phyloP scores from a whole-genome alignment of 805 yeast genomes.

The Grigorovia yakushimaensis region DNA sequence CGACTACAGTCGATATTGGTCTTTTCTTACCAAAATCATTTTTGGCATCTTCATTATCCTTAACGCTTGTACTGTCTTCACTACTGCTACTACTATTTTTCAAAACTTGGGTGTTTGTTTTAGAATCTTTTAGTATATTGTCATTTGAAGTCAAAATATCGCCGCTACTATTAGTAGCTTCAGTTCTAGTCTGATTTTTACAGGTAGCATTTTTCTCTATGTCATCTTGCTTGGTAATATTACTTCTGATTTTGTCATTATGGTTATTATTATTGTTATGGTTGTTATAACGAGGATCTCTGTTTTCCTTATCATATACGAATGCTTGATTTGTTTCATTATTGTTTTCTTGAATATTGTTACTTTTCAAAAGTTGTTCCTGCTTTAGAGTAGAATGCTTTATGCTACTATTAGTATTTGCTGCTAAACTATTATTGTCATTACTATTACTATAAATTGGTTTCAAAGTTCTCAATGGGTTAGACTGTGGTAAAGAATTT shows the following conservation, averaged over 20 bases:
- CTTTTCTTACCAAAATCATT: conserved; percentile 25
- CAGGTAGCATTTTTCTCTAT: background rate
- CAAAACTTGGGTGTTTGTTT: background rate
- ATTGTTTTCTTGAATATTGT: conserved; percentile 1
- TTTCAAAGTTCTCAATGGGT: conserved; percentile 13
- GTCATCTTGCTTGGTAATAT: conserved; percentile 2
- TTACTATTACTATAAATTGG: conserved; percentile 10
- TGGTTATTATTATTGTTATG: background rate
- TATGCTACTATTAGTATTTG: background rate
- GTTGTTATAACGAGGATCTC: conserved; percentile 10
- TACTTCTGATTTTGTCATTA: background rate
- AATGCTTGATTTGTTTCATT: background rate
- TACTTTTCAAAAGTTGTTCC: background rate
- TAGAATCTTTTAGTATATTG: background rate
- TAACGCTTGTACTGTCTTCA: background rate
- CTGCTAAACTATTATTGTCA: conserved; percentile 6
- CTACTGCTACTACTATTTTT: background rate
- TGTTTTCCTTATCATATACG: conserved; percentile 21
- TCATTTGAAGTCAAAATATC: conserved; percentile 1
- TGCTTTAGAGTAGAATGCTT: background rate
- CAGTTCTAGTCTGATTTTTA: background rate
- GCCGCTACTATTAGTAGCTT: conserved; percentile 1
- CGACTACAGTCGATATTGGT: conserved; percentile 28
- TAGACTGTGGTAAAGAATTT: conserved; percentile 9
- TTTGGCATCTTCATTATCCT: conserved; percentile 1